These are phyloP conservation scores for Ophiorrhiza pumila DNA, from an alignment of 257 asterid species.

Conservation along the genomic window DNA sequence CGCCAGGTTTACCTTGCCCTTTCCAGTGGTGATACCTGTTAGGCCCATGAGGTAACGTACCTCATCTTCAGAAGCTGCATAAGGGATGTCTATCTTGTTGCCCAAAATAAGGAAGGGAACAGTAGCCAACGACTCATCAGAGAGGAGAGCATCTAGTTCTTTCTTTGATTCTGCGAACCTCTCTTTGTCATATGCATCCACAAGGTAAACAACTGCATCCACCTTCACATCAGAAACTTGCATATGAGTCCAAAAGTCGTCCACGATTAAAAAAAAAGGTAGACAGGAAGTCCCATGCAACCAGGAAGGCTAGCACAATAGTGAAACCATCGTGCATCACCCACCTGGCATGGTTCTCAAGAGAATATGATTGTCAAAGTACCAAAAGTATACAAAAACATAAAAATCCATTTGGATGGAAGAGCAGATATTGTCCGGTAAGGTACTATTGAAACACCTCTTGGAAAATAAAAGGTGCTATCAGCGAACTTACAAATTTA, in stretches of 20 bases:
- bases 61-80: slow-evolving; percentile 84
- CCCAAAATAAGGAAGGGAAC: slow-evolving; percentile 84
- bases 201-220: slow-evolving; percentile 78
- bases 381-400: neutral
- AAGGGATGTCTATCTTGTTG: slow-evolving; percentile 79
- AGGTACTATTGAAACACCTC: slow-evolving; percentile 46
- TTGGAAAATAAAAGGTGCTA: slow-evolving; percentile 30
- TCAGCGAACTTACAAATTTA: slow-evolving; percentile 40
- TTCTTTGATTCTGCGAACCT: slow-evolving; percentile 80
- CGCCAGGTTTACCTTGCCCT: slow-evolving; percentile 68
- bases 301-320: neutral
- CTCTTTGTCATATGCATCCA: slow-evolving; percentile 76
- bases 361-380: neutral
- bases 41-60: slow-evolving; percentile 62
- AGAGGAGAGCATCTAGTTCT: slow-evolving; percentile 74
- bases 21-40: slow-evolving; percentile 64
- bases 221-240: slow-evolving; percentile 42
- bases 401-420: neutral
- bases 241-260: neutral
- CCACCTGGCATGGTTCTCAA: neutral
- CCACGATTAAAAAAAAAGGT: neutral
- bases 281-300: neutral
- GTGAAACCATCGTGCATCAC: neutral
- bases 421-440: slow-evolving; percentile 15
- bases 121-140: slow-evolving; percentile 63